phyloP scores from a whole-genome alignment of 2,329 filamentous ascomycete genomes.

The Rhytidhysteron rufulum region DNA sequence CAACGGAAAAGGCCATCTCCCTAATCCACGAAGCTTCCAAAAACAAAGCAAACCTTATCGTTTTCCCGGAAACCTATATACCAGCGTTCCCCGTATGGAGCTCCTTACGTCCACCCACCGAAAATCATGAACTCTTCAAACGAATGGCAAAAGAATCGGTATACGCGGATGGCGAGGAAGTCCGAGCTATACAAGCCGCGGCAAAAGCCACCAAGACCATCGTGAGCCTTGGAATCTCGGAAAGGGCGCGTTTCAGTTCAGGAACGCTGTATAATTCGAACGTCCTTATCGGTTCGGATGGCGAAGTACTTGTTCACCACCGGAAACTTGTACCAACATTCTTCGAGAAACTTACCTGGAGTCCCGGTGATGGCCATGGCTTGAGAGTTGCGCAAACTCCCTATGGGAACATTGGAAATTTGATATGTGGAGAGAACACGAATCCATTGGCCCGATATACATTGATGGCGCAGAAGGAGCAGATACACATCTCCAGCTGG shows the following conservation, averaged over 20 bases:
- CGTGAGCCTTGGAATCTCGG: constrained; percentile 51
- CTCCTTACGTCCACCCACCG: constrained; percentile 43
- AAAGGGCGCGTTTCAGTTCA: constrained; percentile 42
- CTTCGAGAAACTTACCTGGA: constrained; percentile 56
- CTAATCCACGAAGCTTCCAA: constrained; percentile 44
- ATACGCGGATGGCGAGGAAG: constrained; percentile 45
- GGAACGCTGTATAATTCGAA: constrained; percentile 52
- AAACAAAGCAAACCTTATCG: constrained; percentile 47
- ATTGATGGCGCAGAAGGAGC: constrained; percentile 53
- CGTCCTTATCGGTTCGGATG: too few relatives aligned
- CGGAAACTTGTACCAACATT: too few relatives aligned
- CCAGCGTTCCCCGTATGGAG: constrained; percentile 54
- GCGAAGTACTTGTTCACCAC: too few relatives aligned
- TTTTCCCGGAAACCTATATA: constrained; percentile 54
- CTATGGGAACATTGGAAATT: constrained; percentile 45
- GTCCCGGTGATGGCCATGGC: constrained; percentile 50
- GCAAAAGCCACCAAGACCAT: constrained; percentile 37
- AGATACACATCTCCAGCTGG: constrained; percentile 55
- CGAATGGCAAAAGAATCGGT: constrained; percentile 43
- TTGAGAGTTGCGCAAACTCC: constrained; percentile 45
- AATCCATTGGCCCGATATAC: constrained; percentile 53
- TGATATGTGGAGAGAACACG: constrained; percentile 58
- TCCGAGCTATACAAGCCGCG: constrained; percentile 37
- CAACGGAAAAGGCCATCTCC: too few relatives aligned
- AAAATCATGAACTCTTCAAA: constrained; percentile 51